A percentile compares a stretch with the other conserved stretches of the same genome.
Conservation (phyloP, 352 stramenopile species). For the Globisporangium barbulae region DNA sequence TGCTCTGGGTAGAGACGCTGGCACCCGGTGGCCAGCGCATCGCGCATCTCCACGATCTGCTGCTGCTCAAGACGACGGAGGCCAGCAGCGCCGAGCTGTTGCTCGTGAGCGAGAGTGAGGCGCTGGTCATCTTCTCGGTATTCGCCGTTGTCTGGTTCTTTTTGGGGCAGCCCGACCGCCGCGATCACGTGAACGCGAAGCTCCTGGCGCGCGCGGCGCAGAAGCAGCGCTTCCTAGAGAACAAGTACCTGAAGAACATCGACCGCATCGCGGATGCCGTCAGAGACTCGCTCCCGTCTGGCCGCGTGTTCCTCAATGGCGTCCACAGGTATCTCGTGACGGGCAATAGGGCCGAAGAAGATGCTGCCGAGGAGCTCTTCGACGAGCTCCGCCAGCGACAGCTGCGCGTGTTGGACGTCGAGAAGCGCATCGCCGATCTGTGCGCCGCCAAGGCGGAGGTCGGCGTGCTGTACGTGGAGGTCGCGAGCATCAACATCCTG, state of each 20-base stretch:
- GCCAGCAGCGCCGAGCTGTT: neutral
- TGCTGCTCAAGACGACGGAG: constrained; percentile 13
- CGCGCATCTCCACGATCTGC: constrained; percentile 21
- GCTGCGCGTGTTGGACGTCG: constrained; percentile 29
- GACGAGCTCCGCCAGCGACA: constrained; percentile 51
- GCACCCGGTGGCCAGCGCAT: constrained; percentile 8
- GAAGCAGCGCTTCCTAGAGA: constrained; percentile 39
- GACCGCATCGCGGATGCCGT: constrained; percentile 28
- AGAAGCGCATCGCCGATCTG: constrained; percentile 40
- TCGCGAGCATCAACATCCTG: constrained; percentile 65
- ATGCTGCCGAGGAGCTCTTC: constrained; percentile 65
- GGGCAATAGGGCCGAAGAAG: constrained; percentile 62
- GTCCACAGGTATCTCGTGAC: constrained; percentile 66
- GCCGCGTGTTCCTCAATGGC: constrained; percentile 72
- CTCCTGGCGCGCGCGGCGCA: constrained; percentile 20
- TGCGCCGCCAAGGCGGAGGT: constrained; percentile 21
- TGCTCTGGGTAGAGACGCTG: constrained; percentile 26
- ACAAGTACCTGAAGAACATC: constrained; percentile 62
- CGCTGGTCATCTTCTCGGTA: constrained; percentile 32
- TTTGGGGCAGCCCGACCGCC: constrained; percentile 28
- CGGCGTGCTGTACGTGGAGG: constrained; percentile 46
- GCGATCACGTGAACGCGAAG: constrained; percentile 31
- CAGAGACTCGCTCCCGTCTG: constrained; percentile 29
- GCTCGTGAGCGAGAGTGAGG: constrained; percentile 26
- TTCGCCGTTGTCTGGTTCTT: constrained; percentile 35